phyloP scores from a whole-genome alignment of 306 rosid genomes.

The Sechiopsis laciniata region DNA sequence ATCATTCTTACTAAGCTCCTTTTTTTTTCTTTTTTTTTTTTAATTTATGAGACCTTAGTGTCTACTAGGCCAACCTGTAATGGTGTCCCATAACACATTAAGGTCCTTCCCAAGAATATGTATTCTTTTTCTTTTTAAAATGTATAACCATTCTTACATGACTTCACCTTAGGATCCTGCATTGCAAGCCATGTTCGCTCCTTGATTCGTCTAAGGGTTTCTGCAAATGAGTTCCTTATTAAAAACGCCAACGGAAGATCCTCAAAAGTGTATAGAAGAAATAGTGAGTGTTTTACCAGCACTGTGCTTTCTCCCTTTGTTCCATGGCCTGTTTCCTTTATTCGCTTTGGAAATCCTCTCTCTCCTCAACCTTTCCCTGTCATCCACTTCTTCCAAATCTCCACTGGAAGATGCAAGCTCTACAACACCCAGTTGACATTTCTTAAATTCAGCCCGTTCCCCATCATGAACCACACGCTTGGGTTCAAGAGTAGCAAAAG shows the following conservation, averaged over 20 bases:
- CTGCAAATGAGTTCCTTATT: conserved; percentile 36
- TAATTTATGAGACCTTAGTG: too few relatives aligned
- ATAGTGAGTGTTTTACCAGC: conserved; percentile 43
- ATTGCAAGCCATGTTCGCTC: conserved; percentile 91
- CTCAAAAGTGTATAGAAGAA: neutral
- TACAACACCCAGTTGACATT: conserved; percentile 25
- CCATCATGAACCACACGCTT: conserved; percentile 32
- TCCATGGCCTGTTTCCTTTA: conserved; percentile 87
- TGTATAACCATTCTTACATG: conserved; percentile 75
- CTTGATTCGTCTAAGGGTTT: conserved; percentile 70
- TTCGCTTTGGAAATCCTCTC: conserved; percentile 81
- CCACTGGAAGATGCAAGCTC: conserved; percentile 29
- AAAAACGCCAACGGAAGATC: conserved; percentile 20
- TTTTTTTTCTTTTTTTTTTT: too few relatives aligned
- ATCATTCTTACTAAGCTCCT: too few relatives aligned
- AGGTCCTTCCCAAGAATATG: conserved; percentile 17
- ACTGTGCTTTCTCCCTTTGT: conserved; percentile 86
- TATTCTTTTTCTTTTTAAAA: conserved; percentile 42
- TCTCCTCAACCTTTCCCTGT: conserved; percentile 70
- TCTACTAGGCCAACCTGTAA: too few relatives aligned
- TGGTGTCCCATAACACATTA: too few relatives aligned
- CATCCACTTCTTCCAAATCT: conserved; percentile 36
- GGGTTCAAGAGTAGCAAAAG: conserved; percentile 68
- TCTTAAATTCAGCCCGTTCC: neutral
- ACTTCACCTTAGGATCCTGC: conserved; percentile 99